These are phyloP conservation scores for Fusarium sp. DNA, from an alignment of 2,329 filamentous ascomycete genomes.

Conservation along the genomic window DNA sequence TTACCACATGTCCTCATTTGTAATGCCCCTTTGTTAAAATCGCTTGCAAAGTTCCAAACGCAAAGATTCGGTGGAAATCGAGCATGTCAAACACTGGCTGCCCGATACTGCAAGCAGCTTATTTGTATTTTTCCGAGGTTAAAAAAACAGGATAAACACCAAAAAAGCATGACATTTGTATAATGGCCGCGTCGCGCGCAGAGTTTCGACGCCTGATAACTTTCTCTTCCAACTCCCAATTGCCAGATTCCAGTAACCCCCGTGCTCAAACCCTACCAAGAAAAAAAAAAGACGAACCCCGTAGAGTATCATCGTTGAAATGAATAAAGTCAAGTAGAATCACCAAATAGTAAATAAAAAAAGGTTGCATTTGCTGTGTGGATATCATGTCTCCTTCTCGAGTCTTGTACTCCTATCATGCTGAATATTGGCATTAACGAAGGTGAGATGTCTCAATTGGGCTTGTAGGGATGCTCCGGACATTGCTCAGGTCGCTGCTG, in stretches of 20 bases:
- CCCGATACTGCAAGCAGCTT: constrained; percentile 11
- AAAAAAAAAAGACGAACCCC: constrained; percentile 17
- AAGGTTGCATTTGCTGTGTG: constrained; percentile 31
- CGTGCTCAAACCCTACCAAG: constrained; percentile 36
- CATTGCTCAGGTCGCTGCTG: constrained; percentile 76
- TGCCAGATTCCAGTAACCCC: constrained; percentile 41
- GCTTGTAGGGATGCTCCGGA: constrained; percentile 66
- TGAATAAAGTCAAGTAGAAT: constrained; percentile 36
- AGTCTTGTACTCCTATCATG: background rate
- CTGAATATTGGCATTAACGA: constrained; percentile 36
- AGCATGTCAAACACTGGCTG: constrained; percentile 11
- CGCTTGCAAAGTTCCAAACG: too few species aligned
- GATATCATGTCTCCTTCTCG: constrained; percentile 23
- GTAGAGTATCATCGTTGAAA: constrained; percentile 32
- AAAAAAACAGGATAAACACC: constrained; percentile 27
- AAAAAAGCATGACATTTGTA: constrained; percentile 30
- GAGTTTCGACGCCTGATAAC: constrained; percentile 41
- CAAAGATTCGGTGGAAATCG: background rate
- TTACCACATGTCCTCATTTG: too few species aligned
- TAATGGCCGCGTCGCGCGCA: constrained; percentile 32
- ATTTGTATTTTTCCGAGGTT: constrained; percentile 32
- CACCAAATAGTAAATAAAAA: constrained; percentile 30
- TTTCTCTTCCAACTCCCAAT: constrained; percentile 47
- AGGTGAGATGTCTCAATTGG: constrained; percentile 58
- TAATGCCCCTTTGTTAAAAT: too few species aligned